These are phyloP conservation scores for Avena insularis DNA, from an alignment of 176 grass and related monocot genomes.

Conservation along the genomic window DNA sequence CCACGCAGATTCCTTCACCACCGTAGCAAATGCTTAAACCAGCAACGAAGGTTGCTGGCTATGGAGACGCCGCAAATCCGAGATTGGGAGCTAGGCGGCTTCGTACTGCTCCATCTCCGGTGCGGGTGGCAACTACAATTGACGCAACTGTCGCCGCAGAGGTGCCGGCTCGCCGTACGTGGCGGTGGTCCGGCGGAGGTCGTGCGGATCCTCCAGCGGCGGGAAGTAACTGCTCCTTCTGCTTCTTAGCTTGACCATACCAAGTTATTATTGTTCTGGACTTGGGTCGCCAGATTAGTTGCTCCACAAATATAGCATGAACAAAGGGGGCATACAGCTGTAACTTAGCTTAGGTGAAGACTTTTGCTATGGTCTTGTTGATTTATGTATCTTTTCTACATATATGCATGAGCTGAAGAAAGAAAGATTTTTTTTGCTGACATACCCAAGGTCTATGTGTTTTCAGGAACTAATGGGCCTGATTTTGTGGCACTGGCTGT, in stretches of 20 bases:
- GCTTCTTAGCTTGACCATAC: not conserved
- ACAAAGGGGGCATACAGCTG: not conserved
- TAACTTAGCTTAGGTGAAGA: not conserved
- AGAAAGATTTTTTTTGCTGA: not conserved
- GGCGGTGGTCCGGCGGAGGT: not conserved
- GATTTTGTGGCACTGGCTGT: not conserved
- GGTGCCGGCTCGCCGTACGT: not conserved
- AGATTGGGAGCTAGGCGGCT: not conserved
- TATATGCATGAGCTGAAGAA: no score
- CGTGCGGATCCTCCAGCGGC: not conserved
- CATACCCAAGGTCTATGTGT: not conserved
- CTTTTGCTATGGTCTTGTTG: no score
- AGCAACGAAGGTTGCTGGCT: no score
- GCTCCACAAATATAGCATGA: not conserved
- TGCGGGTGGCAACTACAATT: not conserved
- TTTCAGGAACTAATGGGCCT: constrained; percentile 43
- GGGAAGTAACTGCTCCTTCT: not conserved
- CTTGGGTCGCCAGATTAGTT: not conserved
- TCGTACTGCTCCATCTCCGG: not conserved
- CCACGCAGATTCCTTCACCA: no score
- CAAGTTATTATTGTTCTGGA: not conserved
- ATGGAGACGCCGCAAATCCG: not conserved
- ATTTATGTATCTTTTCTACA: no score
- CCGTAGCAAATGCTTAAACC: no score
- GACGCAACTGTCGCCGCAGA: not conserved